These are phyloP conservation scores for Saccharomycopsis sp. DNA, from an alignment of 805 yeast species.

Conservation along the genomic window DNA sequence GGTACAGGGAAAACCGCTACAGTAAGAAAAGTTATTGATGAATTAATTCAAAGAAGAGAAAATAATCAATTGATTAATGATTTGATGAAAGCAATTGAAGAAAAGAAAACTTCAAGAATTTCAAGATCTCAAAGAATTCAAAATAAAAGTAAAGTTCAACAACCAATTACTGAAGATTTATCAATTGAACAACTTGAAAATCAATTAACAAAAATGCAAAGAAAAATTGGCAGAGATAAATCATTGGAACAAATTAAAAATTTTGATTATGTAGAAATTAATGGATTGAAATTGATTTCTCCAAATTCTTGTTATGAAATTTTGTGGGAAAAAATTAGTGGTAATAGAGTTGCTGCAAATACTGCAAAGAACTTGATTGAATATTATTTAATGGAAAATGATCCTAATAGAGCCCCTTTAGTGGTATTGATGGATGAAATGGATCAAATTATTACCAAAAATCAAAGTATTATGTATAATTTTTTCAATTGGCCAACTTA, in stretches of 20 bases:
- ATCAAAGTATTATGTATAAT: constrained; percentile 84
- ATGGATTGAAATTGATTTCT: constrained; percentile 74
- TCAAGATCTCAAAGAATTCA: too few species aligned
- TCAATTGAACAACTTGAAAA: neutral
- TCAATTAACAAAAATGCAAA: constrained; percentile 16
- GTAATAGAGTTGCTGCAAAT: constrained; percentile 45
- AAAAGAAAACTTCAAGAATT: too few species aligned
- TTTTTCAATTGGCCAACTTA: constrained; percentile 97
- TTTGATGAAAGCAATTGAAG: neutral
- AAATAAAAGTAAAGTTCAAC: neutral
- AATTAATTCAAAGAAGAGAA: constrained; percentile 36
- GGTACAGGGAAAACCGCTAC: constrained; percentile 98
- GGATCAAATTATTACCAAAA: constrained; percentile 79
- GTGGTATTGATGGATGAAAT: constrained; percentile 84
- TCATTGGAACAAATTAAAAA: constrained; percentile 22
- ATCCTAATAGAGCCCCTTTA: constrained; percentile 34
- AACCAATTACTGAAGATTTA: neutral
- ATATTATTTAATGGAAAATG: constrained; percentile 43
- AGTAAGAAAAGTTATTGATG: constrained; percentile 72
- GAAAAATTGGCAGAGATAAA: constrained; percentile 17
- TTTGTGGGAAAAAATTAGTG: constrained; percentile 68
- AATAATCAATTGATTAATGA: constrained; percentile 13
- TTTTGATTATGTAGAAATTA: constrained; percentile 77
- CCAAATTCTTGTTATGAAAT: constrained; percentile 77
- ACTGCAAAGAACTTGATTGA: constrained; percentile 64